Conservation (phyloP, 1,139 yeast genomes). For the Geotrichum klebahnii region DNA sequence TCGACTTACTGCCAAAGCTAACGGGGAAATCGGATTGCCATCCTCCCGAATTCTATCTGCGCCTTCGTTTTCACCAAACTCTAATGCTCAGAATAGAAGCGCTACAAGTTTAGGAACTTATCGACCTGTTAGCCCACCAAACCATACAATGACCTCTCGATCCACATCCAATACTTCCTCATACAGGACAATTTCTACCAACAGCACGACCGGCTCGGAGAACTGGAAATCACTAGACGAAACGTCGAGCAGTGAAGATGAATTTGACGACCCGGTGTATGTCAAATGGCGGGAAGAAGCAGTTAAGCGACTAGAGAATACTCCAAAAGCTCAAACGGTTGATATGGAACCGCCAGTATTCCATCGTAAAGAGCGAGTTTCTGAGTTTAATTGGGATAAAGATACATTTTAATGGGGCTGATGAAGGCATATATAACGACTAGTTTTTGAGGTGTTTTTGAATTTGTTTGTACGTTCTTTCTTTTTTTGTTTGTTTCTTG, state of each 20-base stretch:
- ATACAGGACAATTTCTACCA: conserved; percentile 13
- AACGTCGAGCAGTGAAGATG: conserved; percentile 10
- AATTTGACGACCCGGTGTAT: conserved; percentile 11
- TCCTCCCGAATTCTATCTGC: no score
- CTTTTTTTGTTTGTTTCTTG: background rate
- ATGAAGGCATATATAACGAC: background rate
- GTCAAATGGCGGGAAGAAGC: conserved; percentile 10
- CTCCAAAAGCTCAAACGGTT: conserved; percentile 20
- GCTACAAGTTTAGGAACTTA: background rate
- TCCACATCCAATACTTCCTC: conserved; percentile 1
- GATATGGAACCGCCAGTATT: conserved; percentile 6
- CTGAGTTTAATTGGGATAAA: conserved; percentile 34
- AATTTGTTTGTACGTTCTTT: background rate
- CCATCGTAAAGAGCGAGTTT: conserved; percentile 25
- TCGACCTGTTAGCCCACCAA: background rate
- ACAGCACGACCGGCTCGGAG: conserved; percentile 21
- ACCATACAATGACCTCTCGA: background rate
- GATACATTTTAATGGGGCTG: conserved; percentile 29
- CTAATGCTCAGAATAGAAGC: background rate
- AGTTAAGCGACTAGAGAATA: background rate
- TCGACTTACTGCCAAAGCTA: background rate
- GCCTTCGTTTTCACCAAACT: no score
- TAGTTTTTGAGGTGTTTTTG: background rate
- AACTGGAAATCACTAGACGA: conserved; percentile 8
- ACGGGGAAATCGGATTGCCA: no score